phyloP scores from a whole-genome alignment of 1,284 basidiomycete genomes.

The Malassezia japonica region DNA sequence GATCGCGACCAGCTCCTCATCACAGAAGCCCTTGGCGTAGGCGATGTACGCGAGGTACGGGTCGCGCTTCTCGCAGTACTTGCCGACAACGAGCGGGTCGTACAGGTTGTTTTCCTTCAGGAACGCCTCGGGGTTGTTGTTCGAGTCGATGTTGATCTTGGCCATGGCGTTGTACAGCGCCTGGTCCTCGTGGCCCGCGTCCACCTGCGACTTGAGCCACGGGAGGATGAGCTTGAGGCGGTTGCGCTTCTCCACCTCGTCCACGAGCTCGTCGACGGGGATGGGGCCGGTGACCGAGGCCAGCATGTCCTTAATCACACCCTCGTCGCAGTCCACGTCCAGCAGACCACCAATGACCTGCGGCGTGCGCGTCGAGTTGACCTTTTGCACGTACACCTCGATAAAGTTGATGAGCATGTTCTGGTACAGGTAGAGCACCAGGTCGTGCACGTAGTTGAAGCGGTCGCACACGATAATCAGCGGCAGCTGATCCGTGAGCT shows the following conservation, averaged over 20 bases:
- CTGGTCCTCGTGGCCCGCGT: slow-evolving; percentile 81
- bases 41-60: slow-evolving; percentile 98
- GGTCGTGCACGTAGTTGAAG: slow-evolving; percentile 98
- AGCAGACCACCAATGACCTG: slow-evolving; percentile 94
- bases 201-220: slow-evolving; percentile 88
- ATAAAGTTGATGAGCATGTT: slow-evolving; percentile 95
- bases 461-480: slow-evolving; percentile 99
- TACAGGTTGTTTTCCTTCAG: slow-evolving; percentile 98
- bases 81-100: slow-evolving; percentile 89
- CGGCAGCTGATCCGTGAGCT: slow-evolving; percentile 89
- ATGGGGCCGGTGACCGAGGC: slow-evolving; percentile 92
- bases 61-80: slow-evolving; percentile 98
- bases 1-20: slow-evolving; percentile 91
- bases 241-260: slow-evolving; percentile 76
- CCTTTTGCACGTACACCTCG: slow-evolving; percentile 96
- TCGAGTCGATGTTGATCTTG: slow-evolving; percentile 97
- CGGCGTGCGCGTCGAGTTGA: slow-evolving; percentile 95
- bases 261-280: slow-evolving; percentile 68
- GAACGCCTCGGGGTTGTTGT: slow-evolving; percentile 95
- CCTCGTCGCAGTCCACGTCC: slow-evolving; percentile 93
- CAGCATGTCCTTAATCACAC: slow-evolving; percentile 84
- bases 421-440: slow-evolving; percentile 97
- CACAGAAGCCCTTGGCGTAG: slow-evolving; percentile 98
- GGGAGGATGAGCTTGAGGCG: slow-evolving; percentile 91
- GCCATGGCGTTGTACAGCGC: slow-evolving; percentile 93